phyloP scores from a whole-genome alignment of 352 stramenopile genomes.

The Lagenidium sp. region DNA sequence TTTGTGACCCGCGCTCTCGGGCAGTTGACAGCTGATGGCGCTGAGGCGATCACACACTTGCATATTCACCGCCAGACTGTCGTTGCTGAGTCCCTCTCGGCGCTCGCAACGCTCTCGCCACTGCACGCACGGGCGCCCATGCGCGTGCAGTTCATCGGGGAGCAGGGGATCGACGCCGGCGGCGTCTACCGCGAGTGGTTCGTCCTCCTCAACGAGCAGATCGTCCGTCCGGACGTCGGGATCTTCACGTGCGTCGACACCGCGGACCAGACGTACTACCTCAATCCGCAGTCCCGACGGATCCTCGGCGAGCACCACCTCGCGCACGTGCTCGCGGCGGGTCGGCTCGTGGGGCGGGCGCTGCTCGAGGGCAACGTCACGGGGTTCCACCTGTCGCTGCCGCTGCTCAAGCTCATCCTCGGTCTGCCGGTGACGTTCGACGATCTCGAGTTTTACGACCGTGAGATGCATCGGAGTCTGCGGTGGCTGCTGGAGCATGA shows the following conservation, averaged over 20 bases:
- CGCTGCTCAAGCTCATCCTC: slow-evolving; percentile 97
- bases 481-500: slow-evolving; percentile 59
- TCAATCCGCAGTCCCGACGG: slow-evolving; percentile 54
- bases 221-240: slow-evolving; percentile 33
- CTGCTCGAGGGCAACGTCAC: slow-evolving; percentile 91
- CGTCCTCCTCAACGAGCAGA: slow-evolving; percentile 54
- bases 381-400: slow-evolving; percentile 89
- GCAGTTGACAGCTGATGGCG: slow-evolving; percentile 3
- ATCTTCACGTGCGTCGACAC: slow-evolving; percentile 45
- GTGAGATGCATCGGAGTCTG: slow-evolving; percentile 47
- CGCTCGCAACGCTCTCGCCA: slow-evolving; percentile 39
- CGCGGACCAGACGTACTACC: slow-evolving; percentile 42
- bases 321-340: slow-evolving; percentile 47
- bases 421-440: slow-evolving; percentile 91
- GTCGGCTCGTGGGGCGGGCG: slow-evolving; percentile 44
- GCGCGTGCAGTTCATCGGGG: slow-evolving; percentile 71
- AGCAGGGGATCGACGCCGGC: slow-evolving; percentile 80
- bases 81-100: slow-evolving; percentile 58
- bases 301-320: slow-evolving; percentile 61
- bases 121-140: slow-evolving; percentile 50
- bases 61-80: slow-evolving; percentile 21
- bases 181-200: slow-evolving; percentile 87
- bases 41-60: slow-evolving; percentile 1
- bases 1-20: slow-evolving; percentile 1
- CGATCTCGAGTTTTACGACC: slow-evolving; percentile 88